phyloP scores from a whole-genome alignment of 768 basidiomycete species.

The Lactifluus volemus region DNA sequence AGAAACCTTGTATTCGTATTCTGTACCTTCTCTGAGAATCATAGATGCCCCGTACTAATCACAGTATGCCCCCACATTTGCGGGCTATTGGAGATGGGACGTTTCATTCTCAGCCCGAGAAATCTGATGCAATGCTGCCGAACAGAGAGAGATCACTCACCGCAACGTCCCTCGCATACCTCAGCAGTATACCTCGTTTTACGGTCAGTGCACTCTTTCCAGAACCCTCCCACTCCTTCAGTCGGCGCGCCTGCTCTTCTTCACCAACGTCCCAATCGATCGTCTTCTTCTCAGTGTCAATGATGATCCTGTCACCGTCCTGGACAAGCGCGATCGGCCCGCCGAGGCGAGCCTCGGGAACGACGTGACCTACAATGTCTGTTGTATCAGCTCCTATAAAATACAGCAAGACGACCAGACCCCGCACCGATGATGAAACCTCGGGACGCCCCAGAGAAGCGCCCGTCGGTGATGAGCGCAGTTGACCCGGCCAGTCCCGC shows the following conservation, averaged over 20 bases:
- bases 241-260: constrained; percentile 52
- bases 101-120: background rate
- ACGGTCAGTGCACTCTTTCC: constrained; percentile 57
- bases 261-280: constrained; percentile 71
- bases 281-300: constrained; percentile 55
- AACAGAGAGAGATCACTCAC: constrained; percentile 33
- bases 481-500: constrained; percentile 73
- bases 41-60: constrained; percentile 35
- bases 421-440: constrained; percentile 50
- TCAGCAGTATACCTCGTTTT: constrained; percentile 62
- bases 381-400: background rate
- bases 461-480: constrained; percentile 80
- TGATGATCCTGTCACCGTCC: constrained; percentile 72
- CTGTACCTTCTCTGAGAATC: background rate
- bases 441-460: constrained; percentile 77
- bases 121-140: background rate
- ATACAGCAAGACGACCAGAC: background rate
- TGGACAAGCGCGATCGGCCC: constrained; percentile 83
- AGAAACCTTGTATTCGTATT: background rate
- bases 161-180: constrained; percentile 81
- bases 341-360: constrained; percentile 62
- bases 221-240: constrained; percentile 59
- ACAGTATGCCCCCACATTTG: constrained; percentile 73
- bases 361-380: constrained; percentile 43
- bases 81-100: constrained; percentile 43